phyloP scores from a whole-genome alignment of 192 early-diverging fungal species.

The Obelidium mucronatum region DNA sequence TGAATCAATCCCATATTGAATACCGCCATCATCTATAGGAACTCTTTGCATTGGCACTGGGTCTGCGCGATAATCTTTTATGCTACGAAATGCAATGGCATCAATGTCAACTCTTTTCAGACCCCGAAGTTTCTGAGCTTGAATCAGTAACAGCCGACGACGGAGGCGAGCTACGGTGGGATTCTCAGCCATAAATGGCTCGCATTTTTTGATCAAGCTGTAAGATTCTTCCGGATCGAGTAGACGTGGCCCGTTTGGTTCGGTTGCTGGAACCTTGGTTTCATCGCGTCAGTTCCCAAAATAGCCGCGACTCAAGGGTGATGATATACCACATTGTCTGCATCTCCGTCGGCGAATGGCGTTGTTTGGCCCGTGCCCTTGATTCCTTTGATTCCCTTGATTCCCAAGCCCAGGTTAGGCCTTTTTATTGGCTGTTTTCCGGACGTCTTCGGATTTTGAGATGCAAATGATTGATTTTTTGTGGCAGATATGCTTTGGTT shows the following conservation, averaged over 20 bases:
- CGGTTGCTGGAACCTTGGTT: slow-evolving; percentile 5
- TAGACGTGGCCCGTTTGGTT: slow-evolving; percentile 21
- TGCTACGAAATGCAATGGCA: slow-evolving; percentile 47
- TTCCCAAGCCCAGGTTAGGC: too few species aligned
- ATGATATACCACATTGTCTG: too few species aligned
- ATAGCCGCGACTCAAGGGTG: background rate
- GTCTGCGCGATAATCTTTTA: slow-evolving; percentile 26
- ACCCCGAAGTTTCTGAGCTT: slow-evolving; percentile 70
- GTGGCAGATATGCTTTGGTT: too few species aligned
- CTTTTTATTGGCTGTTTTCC: too few species aligned
- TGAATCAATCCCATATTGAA: slow-evolving; percentile 19
- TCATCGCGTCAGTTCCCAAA: background rate
- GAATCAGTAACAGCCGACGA: slow-evolving; percentile 63
- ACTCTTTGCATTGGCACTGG: slow-evolving; percentile 13
- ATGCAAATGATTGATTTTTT: too few species aligned
- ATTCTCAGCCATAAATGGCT: slow-evolving; percentile 45
- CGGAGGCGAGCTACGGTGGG: slow-evolving; percentile 59
- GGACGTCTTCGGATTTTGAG: too few species aligned
- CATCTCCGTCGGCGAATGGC: background rate
- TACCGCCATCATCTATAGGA: background rate
- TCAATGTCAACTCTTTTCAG: slow-evolving; percentile 76
- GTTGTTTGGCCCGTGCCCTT: background rate
- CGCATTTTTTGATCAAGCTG: slow-evolving; percentile 58
- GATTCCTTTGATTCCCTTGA: background rate
- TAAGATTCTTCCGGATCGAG: slow-evolving; percentile 62